Evolutionary conservation across 2,329 filamentous ascomycete genomes (phyloP).

Genomic region (Diaporthe longicolla): DNA sequence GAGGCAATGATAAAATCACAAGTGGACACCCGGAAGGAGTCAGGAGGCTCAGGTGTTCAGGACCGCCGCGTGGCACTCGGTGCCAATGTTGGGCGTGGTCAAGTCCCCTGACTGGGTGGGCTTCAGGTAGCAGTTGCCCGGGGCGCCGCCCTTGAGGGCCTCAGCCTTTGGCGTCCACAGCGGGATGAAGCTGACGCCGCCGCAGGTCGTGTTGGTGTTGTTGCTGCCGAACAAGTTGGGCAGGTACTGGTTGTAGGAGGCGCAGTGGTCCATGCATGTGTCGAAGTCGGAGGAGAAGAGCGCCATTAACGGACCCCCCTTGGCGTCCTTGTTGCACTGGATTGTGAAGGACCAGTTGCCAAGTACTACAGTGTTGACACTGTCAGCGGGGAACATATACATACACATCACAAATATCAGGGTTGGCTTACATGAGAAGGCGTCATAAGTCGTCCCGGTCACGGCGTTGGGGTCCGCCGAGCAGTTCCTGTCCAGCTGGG

Average conservation of each 20-base stretch:
- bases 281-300: slow-evolving; percentile 60
- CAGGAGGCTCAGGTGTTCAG: slow-evolving; percentile 30
- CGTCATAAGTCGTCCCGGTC: slow-evolving; percentile 56
- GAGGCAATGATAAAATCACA: not conserved
- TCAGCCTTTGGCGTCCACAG: slow-evolving; percentile 56
- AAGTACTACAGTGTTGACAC: slow-evolving; percentile 51
- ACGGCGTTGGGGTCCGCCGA: slow-evolving; percentile 52
- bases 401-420: not conserved
- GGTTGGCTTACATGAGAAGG: slow-evolving; percentile 53
- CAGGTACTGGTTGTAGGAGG: slow-evolving; percentile 54
- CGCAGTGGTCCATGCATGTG: slow-evolving; percentile 64
- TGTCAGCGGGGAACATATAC: slow-evolving; percentile 31
- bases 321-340: slow-evolving; percentile 60
- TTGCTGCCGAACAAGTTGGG: slow-evolving; percentile 47
- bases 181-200: slow-evolving; percentile 58
- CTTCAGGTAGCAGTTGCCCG: slow-evolving; percentile 63
- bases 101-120: slow-evolving; percentile 51
- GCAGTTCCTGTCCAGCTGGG: slow-evolving; percentile 57
- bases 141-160: slow-evolving; percentile 53
- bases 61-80: slow-evolving; percentile 55
- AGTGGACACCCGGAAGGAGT: not conserved
- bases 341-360: slow-evolving; percentile 55
- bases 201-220: slow-evolving; percentile 54
- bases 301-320: slow-evolving; percentile 54
- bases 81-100: slow-evolving; percentile 51